Conservation (phyloP, 177 flowering plant genomes). For the Tripterygium wilfordii region DNA sequence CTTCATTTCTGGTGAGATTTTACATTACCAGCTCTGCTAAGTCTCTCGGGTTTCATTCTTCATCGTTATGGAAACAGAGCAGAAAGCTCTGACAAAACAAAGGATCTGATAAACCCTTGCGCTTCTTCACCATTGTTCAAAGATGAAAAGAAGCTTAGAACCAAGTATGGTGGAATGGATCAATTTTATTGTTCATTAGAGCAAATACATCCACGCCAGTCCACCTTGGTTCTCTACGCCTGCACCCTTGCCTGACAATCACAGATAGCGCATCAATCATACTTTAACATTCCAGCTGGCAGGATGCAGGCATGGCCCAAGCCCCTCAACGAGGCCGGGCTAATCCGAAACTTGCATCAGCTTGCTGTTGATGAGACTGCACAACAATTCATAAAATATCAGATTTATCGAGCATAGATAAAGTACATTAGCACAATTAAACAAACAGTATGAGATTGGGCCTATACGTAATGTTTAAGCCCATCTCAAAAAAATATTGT, state of each 20-base stretch:
- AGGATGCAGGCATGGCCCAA: constrained; percentile 97
- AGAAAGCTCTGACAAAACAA: constrained; percentile 11
- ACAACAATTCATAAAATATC: no score
- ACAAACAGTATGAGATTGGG: no score
- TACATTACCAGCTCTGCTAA: constrained; percentile 17
- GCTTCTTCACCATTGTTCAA: background rate
- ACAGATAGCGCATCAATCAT: no score
- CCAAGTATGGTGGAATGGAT: constrained; percentile 24
- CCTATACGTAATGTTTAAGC: no score
- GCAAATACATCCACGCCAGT: constrained; percentile 10
- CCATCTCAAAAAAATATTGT: no score
- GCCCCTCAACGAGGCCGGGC: constrained; percentile 99
- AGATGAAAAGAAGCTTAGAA: constrained; percentile 28
- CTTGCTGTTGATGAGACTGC: constrained; percentile 89
- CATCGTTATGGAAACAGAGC: constrained; percentile 8
- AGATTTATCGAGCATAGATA: no score
- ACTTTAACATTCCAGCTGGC: constrained; percentile 39
- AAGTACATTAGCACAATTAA: no score
- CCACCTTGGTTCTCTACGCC: constrained; percentile 51
- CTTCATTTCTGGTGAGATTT: constrained; percentile 10
- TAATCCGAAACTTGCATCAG: constrained; percentile 83
- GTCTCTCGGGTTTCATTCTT: constrained; percentile 7
- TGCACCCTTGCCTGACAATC: constrained; percentile 55
- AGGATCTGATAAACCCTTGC: constrained; percentile 9
- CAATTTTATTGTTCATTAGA: constrained; percentile 1